A percentile compares a stretch with the other conserved stretches of the same genome.
phyloP scores from a whole-genome alignment of 441 rosid genomes.

The Erodium texanum region DNA sequence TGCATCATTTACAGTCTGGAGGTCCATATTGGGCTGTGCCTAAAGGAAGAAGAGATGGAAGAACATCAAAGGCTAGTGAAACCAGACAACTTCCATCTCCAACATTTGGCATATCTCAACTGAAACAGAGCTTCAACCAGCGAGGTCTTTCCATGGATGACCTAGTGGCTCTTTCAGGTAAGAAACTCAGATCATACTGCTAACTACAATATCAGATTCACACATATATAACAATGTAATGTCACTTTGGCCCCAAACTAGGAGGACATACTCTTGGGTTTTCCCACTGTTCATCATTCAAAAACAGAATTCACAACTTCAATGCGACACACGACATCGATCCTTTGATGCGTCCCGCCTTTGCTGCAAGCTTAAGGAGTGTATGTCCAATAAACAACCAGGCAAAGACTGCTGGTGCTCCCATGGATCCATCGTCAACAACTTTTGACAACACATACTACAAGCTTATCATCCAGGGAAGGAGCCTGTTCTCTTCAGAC shows the following conservation, averaged over 20 bases:
- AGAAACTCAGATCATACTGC: background rate
- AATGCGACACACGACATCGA: slow-evolving; percentile 29
- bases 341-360: slow-evolving; percentile 40
- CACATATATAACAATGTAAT: background rate
- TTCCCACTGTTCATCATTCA: slow-evolving; percentile 55
- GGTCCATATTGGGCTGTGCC: slow-evolving; percentile 61
- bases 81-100: slow-evolving; percentile 45
- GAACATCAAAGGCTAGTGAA: slow-evolving; percentile 47
- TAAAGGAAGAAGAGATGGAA: slow-evolving; percentile 56
- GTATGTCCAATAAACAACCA: slow-evolving; percentile 33
- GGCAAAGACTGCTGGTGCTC: slow-evolving; percentile 39
- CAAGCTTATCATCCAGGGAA: slow-evolving; percentile 38
- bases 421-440: slow-evolving; percentile 37
- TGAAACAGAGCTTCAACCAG: slow-evolving; percentile 48
- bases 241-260: slow-evolving; percentile 4
- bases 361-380: slow-evolving; percentile 34
- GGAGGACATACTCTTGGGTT: slow-evolving; percentile 63
- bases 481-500: slow-evolving; percentile 44
- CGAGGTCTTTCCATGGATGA: slow-evolving; percentile 49
- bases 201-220: background rate
- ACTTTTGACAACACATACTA: slow-evolving; percentile 46
- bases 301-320: slow-evolving; percentile 48
- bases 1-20: slow-evolving; percentile 33
- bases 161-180: slow-evolving; percentile 51
- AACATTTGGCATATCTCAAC: slow-evolving; percentile 40